Conservation (phyloP, 306 rosid genomes). For the Prunus mongolica region DNA sequence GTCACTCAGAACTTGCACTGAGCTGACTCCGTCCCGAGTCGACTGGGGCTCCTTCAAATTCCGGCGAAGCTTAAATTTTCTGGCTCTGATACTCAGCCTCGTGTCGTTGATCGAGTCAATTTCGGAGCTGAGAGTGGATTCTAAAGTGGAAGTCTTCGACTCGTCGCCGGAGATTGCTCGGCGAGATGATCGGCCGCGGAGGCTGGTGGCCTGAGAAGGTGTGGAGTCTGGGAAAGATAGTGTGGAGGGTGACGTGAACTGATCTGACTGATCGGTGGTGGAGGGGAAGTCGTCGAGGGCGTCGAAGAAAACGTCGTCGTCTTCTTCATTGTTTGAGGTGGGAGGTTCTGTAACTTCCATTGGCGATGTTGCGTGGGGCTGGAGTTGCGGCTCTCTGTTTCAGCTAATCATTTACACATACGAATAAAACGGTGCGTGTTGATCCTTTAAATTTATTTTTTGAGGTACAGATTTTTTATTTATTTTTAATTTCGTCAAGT, state of each 20-base stretch:
- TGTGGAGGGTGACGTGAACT: constrained; percentile 34
- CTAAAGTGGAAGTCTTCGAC: constrained; percentile 7
- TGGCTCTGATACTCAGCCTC: constrained; percentile 18
- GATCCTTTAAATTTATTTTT: not conserved
- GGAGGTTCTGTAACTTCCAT: constrained; percentile 44
- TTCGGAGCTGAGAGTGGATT: constrained; percentile 22
- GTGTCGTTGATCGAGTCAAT: constrained; percentile 10
- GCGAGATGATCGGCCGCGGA: constrained; percentile 41
- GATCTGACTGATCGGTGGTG: constrained; percentile 25
- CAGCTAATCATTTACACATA: not conserved
- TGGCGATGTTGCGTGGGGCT: not conserved
- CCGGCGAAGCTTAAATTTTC: constrained; percentile 9
- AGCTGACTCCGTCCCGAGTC: constrained; percentile 9
- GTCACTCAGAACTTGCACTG: constrained; percentile 22
- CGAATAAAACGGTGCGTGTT: not conserved
- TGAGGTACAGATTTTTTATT: too few relatives aligned
- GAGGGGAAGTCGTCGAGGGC: constrained; percentile 32
- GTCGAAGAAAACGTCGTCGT: constrained; percentile 41
- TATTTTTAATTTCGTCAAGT: too few relatives aligned
- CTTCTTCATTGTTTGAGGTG: constrained; percentile 15
- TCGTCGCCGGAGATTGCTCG: constrained; percentile 14
- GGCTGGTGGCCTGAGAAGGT: constrained; percentile 14
- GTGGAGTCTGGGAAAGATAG: constrained; percentile 5
- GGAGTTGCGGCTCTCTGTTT: not conserved
- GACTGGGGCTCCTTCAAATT: constrained; percentile 27